Base-by-base conservation (phyloP, 129 eudicot genomes). In the Ambrosia artemisiifolia region DNA sequence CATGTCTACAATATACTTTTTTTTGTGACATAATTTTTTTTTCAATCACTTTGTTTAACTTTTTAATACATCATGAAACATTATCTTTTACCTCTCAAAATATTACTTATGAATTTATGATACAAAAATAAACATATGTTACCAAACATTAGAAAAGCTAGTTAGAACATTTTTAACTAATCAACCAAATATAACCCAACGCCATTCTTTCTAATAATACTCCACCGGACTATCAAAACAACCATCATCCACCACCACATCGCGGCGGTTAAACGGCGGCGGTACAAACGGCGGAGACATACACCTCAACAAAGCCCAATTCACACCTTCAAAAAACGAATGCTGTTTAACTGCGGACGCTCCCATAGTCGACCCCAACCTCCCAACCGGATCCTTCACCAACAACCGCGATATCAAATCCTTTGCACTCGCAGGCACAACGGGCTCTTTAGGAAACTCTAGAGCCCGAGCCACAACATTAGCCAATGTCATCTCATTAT, bases 401-500 rank as follows among this genome's bases (percentile, higher is more conserved):
- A 92, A 80, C 65, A 92, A 66, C 49, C 89, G 91, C 0, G 91
- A 77, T 11, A 87, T 86, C 71, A 92, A 59, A 78, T 92, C 97
- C 84, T 88, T 92, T 0, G 96, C 96, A 54, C 63, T 7, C 5
- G 83, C 79, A 11, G 97, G 91, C 13, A 88, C 63, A 3, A 67
- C 82, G 0, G 98, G 98, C 67, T 92, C 98, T 71, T 92, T 92
- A 1, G 96, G 96, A 36, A 92, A 92, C 81, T 92, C 97, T 4
- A 92, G 87, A 18, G 97, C 97, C 69, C 97, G 93, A 69, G 97
- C 97, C 64, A 92, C 91, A 20, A 92, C 85, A 57, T 92, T 92
- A 6, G 96, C 96, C 50, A 92, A 61, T 32, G 97, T 92, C n/a
- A 88, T 54, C 84, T 92, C 97, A 50, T 92, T 91, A 73, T 92